A percentile compares a stretch with the other conserved stretches of the same genome.
These are phyloP conservation scores for Dryas drummondii DNA, from an alignment of 306 rosid species.

Conservation along the genomic window DNA sequence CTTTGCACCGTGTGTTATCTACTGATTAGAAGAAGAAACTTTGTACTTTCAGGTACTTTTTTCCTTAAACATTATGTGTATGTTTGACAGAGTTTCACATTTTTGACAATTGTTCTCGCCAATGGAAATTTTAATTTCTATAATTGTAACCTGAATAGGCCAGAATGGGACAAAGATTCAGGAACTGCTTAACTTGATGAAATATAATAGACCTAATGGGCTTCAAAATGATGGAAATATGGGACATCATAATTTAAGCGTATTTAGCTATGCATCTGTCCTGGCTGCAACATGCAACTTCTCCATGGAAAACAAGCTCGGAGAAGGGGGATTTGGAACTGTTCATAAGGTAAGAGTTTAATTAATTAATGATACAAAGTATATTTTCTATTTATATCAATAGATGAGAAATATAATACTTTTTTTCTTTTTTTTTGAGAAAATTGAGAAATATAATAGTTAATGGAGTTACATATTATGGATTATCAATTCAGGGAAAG, in stretches of 20 bases:
- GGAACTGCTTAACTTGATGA: background rate
- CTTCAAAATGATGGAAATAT: background rate
- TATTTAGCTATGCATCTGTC: slow-evolving; percentile 16
- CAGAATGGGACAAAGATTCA: background rate
- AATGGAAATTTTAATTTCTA: background rate
- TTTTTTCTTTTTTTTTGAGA: background rate
- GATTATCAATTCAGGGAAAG: slow-evolving; percentile 13
- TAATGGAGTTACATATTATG: too few species aligned
- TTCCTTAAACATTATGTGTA: background rate
- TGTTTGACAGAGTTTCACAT: background rate
- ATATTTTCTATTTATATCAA: too few species aligned
- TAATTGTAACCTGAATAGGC: background rate
- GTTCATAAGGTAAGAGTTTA: slow-evolving; percentile 31
- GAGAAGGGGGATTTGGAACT: slow-evolving; percentile 41
- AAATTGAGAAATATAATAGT: too few species aligned
- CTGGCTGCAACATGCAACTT: slow-evolving; percentile 29
- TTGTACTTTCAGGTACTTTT: background rate
- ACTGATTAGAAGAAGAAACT: background rate
- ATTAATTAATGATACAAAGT: too few species aligned
- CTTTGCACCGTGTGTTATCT: slow-evolving; percentile 5
- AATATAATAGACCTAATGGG: background rate
- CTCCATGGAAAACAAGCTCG: slow-evolving; percentile 22
- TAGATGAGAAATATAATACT: too few species aligned
- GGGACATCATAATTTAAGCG: slow-evolving; percentile 5
- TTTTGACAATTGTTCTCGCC: background rate